Base-by-base conservation (phyloP, 148 eudicot genomes). In the Rhododendron vialii region DNA sequence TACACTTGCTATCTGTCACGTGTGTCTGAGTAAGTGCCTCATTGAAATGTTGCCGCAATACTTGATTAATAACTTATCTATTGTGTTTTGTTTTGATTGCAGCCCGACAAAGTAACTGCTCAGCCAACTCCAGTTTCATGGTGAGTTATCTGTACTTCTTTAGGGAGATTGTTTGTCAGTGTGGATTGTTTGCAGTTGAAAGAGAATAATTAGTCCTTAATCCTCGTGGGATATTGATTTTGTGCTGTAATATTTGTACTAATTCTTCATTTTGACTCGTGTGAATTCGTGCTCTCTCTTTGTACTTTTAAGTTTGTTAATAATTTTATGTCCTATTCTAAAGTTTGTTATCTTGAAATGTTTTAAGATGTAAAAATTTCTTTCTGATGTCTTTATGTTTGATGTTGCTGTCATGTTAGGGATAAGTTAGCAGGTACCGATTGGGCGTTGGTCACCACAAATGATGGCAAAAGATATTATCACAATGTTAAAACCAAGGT, bases 91-190 rank as follows among this genome's bases (percentile, higher is more conserved):
- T 8, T 83, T 55, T 78, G 9, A 30, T 59, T 90, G 92, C 98
- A 97, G 98, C 92, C 92, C 22, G 95, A 93, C 88, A 95, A 89
- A 89, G 95, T 93, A 82, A 87, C 91, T 83, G 90, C 92, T 28
- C 95, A 94, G 88, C 94, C 98, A 89, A 94, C 95, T 91, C 98
- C 99, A 86, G 93, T 97, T 88, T 94, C 98, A 85, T 97, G 96
- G 99, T 97, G 92, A 92, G 98, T 90, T 88, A 35, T 85, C 78
- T 43, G 24, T 73, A 33, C 33, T 57, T 78, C 41, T 75, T 80
- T 26, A 63, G 85, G 67, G 38, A 59, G 78, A 43, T 28, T 65
- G 55, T 78, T 76, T 48, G 55, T 78, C 1, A 24, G 43, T 83
- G 8, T 20, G 11, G 48, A 55, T 33, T 51, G 84, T 50, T 33